phyloP scores from a whole-genome alignment of 305 asterid species.

The Ajuga reptans region DNA sequence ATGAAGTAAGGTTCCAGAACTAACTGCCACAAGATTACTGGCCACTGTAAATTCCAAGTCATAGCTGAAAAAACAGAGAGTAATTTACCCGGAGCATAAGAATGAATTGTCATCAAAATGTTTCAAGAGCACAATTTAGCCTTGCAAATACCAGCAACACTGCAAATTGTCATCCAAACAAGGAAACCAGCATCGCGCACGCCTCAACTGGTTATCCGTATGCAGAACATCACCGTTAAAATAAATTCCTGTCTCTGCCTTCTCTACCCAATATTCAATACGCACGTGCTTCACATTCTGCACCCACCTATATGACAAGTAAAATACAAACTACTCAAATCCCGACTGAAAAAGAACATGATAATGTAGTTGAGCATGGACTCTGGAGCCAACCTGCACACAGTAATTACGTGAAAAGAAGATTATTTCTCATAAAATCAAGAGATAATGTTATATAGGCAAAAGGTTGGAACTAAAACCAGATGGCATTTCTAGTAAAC shows the following conservation, averaged over 20 bases:
- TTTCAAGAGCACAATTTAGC: conserved; percentile 16
- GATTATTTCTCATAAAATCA: not conserved
- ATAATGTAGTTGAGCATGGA: not conserved
- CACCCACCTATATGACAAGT: conserved; percentile 57
- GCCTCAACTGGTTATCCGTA: conserved; percentile 90
- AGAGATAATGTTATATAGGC: not conserved
- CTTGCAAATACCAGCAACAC: conserved; percentile 68
- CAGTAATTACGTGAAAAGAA: conserved; percentile 4
- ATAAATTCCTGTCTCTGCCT: conserved; percentile 95
- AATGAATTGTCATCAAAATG: conserved; percentile 8
- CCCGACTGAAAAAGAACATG: conserved; percentile 23
- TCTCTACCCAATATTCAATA: conserved; percentile 97
- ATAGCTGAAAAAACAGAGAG: conserved; percentile 50
- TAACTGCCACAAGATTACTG: conserved; percentile 76
- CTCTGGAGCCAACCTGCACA: not conserved
- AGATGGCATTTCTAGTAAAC: conserved; percentile 2
- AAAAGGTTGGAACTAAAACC: not conserved
- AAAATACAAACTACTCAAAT: conserved; percentile 28
- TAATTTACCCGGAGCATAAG: conserved; percentile 20
- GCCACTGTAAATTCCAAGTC: conserved; percentile 97
- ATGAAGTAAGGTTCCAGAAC: conserved; percentile 86
- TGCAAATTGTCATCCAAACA: conserved; percentile 92
- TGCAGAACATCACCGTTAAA: conserved; percentile 67
- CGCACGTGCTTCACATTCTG: conserved; percentile 77
- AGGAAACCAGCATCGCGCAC: conserved; percentile 99